Conservation (phyloP, 2,329 filamentous ascomycete species). For the Sclerotinia trifoliorum region DNA sequence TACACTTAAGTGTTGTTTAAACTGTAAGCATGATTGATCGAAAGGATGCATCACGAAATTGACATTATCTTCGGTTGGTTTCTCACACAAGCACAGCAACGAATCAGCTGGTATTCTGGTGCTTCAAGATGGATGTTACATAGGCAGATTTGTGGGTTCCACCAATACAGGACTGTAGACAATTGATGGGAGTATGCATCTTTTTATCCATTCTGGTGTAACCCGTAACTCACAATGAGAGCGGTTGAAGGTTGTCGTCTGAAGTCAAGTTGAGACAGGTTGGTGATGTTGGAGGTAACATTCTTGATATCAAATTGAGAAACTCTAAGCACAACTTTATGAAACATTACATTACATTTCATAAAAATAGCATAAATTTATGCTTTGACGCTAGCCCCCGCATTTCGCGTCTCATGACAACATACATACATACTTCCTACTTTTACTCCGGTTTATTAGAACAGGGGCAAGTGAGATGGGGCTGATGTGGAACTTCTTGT, state of each 20-base stretch:
- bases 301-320: background rate
- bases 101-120: background rate
- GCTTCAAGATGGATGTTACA: no score
- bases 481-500: background rate
- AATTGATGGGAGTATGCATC: background rate
- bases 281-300: background rate
- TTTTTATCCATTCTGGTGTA: background rate
- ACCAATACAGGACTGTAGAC: background rate
- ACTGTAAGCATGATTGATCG: background rate
- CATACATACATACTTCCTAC: background rate
- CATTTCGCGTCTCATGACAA: conserved; percentile 10
- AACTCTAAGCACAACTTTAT: background rate
- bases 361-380: background rate
- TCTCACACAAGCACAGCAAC: no score
- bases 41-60: background rate
- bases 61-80: background rate
- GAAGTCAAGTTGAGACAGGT: background rate
- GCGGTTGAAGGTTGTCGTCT: background rate
- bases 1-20: background rate
- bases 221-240: background rate
- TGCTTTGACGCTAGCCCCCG: conserved; percentile 14
- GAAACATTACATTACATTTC: background rate
- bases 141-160: background rate
- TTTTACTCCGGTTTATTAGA: background rate
- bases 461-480: background rate